A percentile compares a stretch with the other conserved stretches of the same genome.
Conservation (phyloP, 768 basidiomycete genomes). For the Trametes cingulata region DNA sequence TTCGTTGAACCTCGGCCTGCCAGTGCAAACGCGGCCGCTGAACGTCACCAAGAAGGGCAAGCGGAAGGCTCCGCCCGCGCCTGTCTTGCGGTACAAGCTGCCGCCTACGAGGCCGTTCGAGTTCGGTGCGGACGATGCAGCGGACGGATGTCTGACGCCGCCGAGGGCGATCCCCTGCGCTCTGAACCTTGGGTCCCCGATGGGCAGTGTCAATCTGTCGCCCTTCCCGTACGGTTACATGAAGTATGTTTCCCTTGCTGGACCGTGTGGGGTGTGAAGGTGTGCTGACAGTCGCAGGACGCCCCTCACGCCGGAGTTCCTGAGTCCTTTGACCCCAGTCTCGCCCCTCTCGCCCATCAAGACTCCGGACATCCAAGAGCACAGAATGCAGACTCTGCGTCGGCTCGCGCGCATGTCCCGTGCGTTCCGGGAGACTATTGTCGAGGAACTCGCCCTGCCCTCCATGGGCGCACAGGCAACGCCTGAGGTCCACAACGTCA, state of each 20-base stretch:
- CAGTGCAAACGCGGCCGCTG: background rate
- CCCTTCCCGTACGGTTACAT: conserved; percentile 12
- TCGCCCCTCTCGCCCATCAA: conserved; percentile 17
- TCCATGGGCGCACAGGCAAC: conserved; percentile 21
- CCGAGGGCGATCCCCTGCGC: conserved; percentile 6
- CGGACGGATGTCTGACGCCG: background rate
- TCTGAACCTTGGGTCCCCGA: conserved; percentile 8
- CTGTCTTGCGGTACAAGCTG: conserved; percentile 10
- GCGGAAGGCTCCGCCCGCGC: conserved; percentile 4
- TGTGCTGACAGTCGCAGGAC: background rate
- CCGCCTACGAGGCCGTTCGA: background rate
- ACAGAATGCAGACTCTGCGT: conserved; percentile 14
- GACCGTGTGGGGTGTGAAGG: no score
- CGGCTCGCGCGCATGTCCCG: conserved; percentile 17
- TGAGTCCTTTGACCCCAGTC: conserved; percentile 10
- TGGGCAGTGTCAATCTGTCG: conserved; percentile 1
- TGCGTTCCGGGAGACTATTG: conserved; percentile 13
- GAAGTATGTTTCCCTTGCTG: conserved; percentile 4
- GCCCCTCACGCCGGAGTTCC: conserved; percentile 8
- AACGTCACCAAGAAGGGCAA: background rate
- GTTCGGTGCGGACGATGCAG: background rate
- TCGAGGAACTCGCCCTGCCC: conserved; percentile 23
- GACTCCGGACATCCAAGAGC: conserved; percentile 12
- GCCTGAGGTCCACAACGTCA: conserved; percentile 20
- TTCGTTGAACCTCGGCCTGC: background rate